phyloP scores from a whole-genome alignment of 192 early-diverging fungal species.

The Gryganskiella cystojenkinii region DNA sequence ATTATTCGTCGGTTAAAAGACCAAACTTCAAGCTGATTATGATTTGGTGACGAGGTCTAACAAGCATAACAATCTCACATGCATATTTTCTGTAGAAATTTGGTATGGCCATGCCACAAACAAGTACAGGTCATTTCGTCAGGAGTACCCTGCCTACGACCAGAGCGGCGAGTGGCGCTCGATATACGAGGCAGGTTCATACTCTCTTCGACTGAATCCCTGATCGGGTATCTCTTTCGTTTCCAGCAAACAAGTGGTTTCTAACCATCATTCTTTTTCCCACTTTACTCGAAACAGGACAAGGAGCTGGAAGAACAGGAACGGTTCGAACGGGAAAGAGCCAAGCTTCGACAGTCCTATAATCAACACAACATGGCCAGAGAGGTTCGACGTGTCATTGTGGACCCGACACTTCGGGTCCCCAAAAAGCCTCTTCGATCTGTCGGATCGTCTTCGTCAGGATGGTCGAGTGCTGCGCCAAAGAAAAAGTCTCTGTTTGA shows the following conservation, averaged over 20 bases:
- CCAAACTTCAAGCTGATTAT: too few relatives aligned
- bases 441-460: neutral
- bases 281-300: neutral
- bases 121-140: slow-evolving; percentile 21
- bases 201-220: neutral
- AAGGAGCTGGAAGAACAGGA: slow-evolving; percentile 35
- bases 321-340: slow-evolving; percentile 16
- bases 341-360: slow-evolving; percentile 35
- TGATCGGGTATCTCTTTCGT: neutral
- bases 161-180: slow-evolving; percentile 38
- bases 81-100: slow-evolving; percentile 5
- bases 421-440: slow-evolving; percentile 18
- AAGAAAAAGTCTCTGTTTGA: slow-evolving; percentile 47
- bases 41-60: neutral
- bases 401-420: slow-evolving; percentile 30
- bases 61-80: neutral
- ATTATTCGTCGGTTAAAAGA: too few relatives aligned
- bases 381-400: slow-evolving; percentile 39
- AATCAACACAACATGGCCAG: slow-evolving; percentile 33
- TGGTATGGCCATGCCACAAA: slow-evolving; percentile 39
- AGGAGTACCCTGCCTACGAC: slow-evolving; percentile 17
- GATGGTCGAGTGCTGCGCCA: slow-evolving; percentile 11
- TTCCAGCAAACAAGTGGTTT: neutral
- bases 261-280: neutral
- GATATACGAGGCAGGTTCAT: slow-evolving; percentile 17